A percentile compares a stretch with the other conserved stretches of the same genome.
phyloP scores from a whole-genome alignment of 257 asterid species.

The Solanum sitiens region DNA sequence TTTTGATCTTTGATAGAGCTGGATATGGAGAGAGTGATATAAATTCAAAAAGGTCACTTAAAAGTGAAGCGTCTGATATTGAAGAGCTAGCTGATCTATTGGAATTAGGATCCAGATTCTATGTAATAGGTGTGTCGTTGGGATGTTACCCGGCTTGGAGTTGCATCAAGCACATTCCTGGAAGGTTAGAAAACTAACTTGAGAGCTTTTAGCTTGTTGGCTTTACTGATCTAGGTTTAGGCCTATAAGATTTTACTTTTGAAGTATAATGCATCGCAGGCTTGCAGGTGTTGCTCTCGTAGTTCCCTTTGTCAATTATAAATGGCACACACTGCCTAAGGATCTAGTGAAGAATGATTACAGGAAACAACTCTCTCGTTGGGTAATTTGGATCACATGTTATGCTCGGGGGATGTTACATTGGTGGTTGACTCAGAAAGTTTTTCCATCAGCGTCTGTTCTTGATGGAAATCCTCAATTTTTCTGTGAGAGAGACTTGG shows the following conservation, averaged over 20 bases:
- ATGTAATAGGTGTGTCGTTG: conserved; percentile 63
- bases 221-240: neutral
- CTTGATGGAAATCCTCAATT: conserved; percentile 70
- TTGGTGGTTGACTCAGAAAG: conserved; percentile 87
- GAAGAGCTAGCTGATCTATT: conserved; percentile 80
- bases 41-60: conserved; percentile 58
- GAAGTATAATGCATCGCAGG: conserved; percentile 31
- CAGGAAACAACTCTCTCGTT: conserved; percentile 51
- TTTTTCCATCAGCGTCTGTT: conserved; percentile 77
- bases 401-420: conserved; percentile 52
- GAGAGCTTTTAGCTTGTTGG: neutral
- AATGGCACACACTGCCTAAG: conserved; percentile 78
- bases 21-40: conserved; percentile 97
- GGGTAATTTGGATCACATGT: conserved; percentile 41
- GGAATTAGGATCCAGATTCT: conserved; percentile 57
- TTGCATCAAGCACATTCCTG: conserved; percentile 64
- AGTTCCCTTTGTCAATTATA: conserved; percentile 72
- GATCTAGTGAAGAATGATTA: conserved; percentile 56
- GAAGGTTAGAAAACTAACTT: conserved; percentile 30
- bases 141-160: conserved; percentile 83
- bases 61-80: conserved; percentile 76
- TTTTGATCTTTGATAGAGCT: conserved; percentile 69
- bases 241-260: neutral
- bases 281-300: conserved; percentile 75
- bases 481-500: conserved; percentile 62